These are phyloP conservation scores for Lactarius vividus DNA, from an alignment of 768 basidiomycete species.

Conservation along the genomic window DNA sequence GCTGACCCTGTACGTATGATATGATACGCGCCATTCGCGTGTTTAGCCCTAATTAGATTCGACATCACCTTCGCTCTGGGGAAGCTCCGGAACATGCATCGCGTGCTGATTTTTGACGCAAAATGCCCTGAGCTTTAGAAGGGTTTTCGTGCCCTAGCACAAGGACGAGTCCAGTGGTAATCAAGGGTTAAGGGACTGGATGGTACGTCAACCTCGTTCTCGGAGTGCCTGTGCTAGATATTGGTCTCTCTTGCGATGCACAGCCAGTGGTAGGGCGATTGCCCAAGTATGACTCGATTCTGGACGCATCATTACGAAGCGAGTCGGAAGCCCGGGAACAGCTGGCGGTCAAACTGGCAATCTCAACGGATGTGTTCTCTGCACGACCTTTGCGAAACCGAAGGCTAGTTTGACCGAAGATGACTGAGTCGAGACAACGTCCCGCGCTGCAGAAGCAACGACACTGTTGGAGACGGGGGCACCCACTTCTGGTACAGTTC, in stretches of 20 bases:
- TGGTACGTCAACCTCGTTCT: conserved; percentile 60
- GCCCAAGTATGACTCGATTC: conserved; percentile 43
- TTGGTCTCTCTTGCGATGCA: conserved; percentile 39
- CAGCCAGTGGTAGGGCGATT: conserved; percentile 40
- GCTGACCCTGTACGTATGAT: conserved; percentile 53
- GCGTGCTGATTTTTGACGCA: conserved; percentile 60
- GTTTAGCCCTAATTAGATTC: conserved; percentile 41
- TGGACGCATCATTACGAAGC: conserved; percentile 42
- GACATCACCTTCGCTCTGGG: conserved; percentile 57
- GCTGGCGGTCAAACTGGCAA: conserved; percentile 57
- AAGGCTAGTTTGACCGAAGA: conserved; percentile 29
- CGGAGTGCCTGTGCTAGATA: conserved; percentile 41
- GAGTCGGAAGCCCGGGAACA: conserved; percentile 59
- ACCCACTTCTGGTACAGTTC: conserved; percentile 59
- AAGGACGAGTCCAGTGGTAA: conserved; percentile 45
- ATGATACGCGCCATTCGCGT: background rate
- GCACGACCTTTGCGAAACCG: conserved; percentile 38
- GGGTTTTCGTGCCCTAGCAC: conserved; percentile 51
- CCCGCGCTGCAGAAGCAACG: conserved; percentile 46
- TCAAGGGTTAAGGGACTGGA: conserved; percentile 41
- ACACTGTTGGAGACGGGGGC: conserved; percentile 51
- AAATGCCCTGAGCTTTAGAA: conserved; percentile 47
- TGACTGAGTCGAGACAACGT: conserved; percentile 52
- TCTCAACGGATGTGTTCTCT: conserved; percentile 60
- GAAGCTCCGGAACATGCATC: conserved; percentile 43